These are phyloP conservation scores for Phytophthora europaea DNA, from an alignment of 352 stramenopile species.

Conservation along the genomic window DNA sequence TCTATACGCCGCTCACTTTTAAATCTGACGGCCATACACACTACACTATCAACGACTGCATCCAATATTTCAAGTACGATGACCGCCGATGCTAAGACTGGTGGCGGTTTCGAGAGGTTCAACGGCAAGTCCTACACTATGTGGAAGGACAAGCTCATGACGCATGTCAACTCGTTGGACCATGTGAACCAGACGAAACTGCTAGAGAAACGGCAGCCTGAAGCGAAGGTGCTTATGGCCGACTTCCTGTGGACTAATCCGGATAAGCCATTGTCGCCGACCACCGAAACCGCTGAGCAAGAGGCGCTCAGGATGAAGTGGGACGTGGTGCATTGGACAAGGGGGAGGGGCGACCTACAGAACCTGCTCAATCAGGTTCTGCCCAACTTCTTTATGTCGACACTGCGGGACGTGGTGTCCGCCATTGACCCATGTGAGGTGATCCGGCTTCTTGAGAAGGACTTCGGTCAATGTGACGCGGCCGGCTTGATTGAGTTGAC, in stretches of 20 bases:
- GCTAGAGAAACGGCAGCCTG: constrained; percentile 20
- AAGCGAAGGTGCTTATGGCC: constrained; percentile 20
- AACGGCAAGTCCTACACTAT: constrained; percentile 27
- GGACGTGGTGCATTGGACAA: constrained; percentile 8
- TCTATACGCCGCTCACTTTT: too few species aligned
- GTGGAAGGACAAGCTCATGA: constrained; percentile 33
- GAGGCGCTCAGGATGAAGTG: constrained; percentile 6
- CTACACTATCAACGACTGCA: too few species aligned
- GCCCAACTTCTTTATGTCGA: constrained; percentile 17
- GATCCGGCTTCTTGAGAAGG: constrained; percentile 5
- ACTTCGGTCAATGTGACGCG: constrained; percentile 7
- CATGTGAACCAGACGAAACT: constrained; percentile 24
- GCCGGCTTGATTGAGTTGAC: constrained; percentile 9
- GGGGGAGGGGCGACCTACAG: constrained; percentile 8
- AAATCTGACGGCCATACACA: too few species aligned
- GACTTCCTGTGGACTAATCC: constrained; percentile 5
- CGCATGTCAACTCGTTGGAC: constrained; percentile 18
- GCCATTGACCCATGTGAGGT: constrained; percentile 25
- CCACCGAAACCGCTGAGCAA: too few species aligned
- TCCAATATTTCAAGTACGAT: constrained; percentile 28
- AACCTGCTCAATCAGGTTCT: constrained; percentile 28
- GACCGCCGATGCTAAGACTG: constrained; percentile 17
- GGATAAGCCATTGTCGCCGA: too few species aligned
- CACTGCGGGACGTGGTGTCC: constrained; percentile 13
- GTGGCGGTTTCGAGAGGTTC: constrained; percentile 12